Evolutionary conservation across 176 grass and related monocot species (phyloP).

Genomic region (Metroxylon sagu): DNA sequence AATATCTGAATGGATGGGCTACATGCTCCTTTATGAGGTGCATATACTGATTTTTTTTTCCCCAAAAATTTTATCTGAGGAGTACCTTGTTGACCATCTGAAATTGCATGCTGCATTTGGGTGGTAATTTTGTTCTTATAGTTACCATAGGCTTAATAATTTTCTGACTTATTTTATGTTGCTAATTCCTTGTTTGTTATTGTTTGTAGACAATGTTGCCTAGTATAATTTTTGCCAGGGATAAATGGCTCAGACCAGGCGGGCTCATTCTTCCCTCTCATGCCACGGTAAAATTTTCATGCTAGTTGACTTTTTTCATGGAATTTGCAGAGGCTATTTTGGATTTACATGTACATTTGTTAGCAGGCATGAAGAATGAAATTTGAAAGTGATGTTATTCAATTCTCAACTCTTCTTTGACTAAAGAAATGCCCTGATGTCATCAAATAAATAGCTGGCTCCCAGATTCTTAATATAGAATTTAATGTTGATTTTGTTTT

Average conservation of each 20-base stretch:
- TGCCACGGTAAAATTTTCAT: constrained; percentile 53
- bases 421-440: too few relatives aligned
- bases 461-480: too few relatives aligned
- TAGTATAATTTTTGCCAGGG: constrained; percentile 91
- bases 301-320: background rate
- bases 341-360: constrained; percentile 9
- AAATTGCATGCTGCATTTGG: constrained; percentile 5
- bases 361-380: too few relatives aligned
- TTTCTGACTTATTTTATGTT: constrained; percentile 1
- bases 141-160: background rate
- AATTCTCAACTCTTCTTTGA: too few relatives aligned
- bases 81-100: background rate
- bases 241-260: constrained; percentile 97
- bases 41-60: constrained; percentile 6
- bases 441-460: too few relatives aligned
- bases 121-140: background rate
- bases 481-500: too few relatives aligned
- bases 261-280: constrained; percentile 98
- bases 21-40: constrained; percentile 96
- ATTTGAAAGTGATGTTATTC: too few relatives aligned
- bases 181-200: constrained; percentile 8
- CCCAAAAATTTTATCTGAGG: constrained; percentile 10
- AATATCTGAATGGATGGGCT: constrained; percentile 99
- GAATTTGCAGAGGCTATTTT: constrained; percentile 11
- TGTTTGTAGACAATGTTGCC: constrained; percentile 80